phyloP scores from a whole-genome alignment of 345 rosid species.

The Eutrema japonicum region DNA sequence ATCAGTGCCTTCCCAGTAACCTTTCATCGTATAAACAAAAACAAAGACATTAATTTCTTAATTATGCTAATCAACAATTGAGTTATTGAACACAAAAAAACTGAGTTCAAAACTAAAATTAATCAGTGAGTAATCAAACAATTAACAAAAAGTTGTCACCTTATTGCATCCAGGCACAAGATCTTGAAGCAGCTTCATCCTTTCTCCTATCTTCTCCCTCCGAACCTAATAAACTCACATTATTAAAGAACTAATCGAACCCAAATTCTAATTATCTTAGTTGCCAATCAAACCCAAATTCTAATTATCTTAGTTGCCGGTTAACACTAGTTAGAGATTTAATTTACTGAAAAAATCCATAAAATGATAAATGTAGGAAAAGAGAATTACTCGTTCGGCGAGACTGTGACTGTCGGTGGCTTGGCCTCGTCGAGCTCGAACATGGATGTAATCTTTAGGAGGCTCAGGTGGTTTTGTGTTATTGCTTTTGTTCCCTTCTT shows the following conservation, averaged over 20 bases:
- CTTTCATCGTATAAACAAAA: conserved; percentile 45
- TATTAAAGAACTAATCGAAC: neutral
- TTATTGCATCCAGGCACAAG: conserved; percentile 98
- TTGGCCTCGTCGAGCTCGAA: conserved; percentile 93
- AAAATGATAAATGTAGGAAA: neutral
- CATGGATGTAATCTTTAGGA: conserved; percentile 83
- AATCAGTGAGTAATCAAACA: neutral
- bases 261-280: neutral
- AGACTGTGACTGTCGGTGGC: conserved; percentile 98
- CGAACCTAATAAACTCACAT: conserved; percentile 57
- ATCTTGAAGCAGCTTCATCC: conserved; percentile 97
- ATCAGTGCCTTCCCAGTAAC: conserved; percentile 87
- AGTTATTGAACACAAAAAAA: no score
- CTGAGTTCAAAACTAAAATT: neutral
- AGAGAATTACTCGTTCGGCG: conserved; percentile 78
- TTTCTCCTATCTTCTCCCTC: conserved; percentile 91
- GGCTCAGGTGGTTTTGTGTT: conserved; percentile 56
- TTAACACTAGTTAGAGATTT: no score
- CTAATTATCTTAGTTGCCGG: neutral
- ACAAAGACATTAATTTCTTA: conserved; percentile 11
- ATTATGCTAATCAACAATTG: conserved; percentile 17
- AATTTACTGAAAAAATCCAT: neutral
- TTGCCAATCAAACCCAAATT: conserved; percentile 1
- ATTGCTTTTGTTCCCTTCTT: conserved; percentile 23
- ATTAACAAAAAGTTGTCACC: conserved; percentile 41